Evolutionary conservation across 2,329 filamentous ascomycete species (phyloP).

Genomic region (Botryotinia calthae): DNA sequence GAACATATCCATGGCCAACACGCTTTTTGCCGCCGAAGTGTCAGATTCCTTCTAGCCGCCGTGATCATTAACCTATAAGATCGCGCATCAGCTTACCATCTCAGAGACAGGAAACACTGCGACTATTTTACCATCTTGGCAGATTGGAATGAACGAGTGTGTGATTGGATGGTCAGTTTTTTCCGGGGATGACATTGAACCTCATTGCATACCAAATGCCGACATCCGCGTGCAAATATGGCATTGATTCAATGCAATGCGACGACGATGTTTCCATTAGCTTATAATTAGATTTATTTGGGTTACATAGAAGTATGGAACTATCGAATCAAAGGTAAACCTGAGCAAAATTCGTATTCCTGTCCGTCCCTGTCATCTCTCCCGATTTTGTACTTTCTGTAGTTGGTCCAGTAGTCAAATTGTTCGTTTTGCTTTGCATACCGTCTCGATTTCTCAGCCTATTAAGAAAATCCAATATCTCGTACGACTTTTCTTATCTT

Average conservation of each 20-base stretch:
- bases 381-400: background rate
- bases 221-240: background rate
- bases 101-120: conserved; percentile 2
- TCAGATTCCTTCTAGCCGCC: conserved; percentile 10
- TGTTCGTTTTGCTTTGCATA: background rate
- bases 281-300: background rate
- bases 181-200: background rate
- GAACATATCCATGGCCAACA: background rate
- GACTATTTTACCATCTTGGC: background rate
- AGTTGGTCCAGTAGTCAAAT: background rate
- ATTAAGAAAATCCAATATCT: no score
- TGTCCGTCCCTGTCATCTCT: background rate
- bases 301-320: background rate
- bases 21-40: background rate
- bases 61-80: conserved; percentile 3
- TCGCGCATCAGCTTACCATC: background rate
- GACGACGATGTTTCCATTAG: background rate
- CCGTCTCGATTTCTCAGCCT: background rate
- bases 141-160: background rate
- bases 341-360: no score
- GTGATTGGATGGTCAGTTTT: background rate
- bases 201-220: background rate
- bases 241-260: background rate
- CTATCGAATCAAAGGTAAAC: background rate
- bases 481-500: background rate